Evolutionary conservation across 2,329 filamentous ascomycete species (phyloP), one percentile per base, ranked within the genome.

Genomic region (Exophiala lecanii-corni): DNA sequence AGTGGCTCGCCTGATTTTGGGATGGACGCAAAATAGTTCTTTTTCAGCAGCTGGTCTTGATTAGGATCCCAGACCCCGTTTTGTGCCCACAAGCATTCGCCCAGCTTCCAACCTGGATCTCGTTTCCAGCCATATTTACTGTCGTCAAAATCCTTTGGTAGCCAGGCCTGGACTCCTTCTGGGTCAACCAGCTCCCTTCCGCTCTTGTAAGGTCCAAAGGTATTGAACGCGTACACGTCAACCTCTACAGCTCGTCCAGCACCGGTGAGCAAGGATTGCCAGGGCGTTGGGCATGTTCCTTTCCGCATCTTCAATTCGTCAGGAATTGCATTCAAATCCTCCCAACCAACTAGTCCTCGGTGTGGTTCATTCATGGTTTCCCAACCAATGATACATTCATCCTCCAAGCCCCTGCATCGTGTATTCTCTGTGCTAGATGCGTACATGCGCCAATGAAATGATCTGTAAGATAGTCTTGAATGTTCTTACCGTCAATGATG

Each of bases 311-410:
- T 87, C 59, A 97, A 89, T 45, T 95, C 88, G 44, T 79, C 76
- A 1, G 92, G 92, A 40, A 96, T 84, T 7, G 79, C 74, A 15
- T 82, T 84, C 38, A 98, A 73, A 60, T 97, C 89, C 47, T 81
- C 76, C 59, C 86, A 84, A 9, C 89, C 89, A 36, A 94, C 79
- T 60, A 96, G 73, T 17, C 94, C 91, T 59, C 86, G 79, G 63
- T 94, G 92, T 1, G 92, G 92, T 65, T 98, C 92, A 59, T 98
- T 98, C 65, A 97, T 72, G 58, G 82, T 95, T 70, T 98, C 92
- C 86, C 91, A 98, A 2, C 92, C 92, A 55, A 97, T 84, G 4
- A 98, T 81, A 20, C 92, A 81, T 16, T 89, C 82, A 51, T 92
- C 78, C 59, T 94, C 85, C 9, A 98, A 72, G 60, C 89, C 89